Conservation (phyloP, 306 rosid genomes). For the Adenanthera pavonina region DNA sequence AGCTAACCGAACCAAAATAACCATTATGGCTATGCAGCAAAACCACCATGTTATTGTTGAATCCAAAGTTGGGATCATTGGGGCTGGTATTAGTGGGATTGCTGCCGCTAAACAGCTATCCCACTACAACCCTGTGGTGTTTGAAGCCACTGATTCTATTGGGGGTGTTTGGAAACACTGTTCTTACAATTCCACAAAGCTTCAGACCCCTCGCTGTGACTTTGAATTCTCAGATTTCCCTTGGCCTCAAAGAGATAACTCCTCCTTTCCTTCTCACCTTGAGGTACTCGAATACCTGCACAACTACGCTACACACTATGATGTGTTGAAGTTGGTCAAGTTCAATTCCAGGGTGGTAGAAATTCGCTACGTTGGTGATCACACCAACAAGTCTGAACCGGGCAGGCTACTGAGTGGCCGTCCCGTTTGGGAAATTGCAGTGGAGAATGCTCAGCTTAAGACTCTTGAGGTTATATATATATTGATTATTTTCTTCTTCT, state of each 20-base stretch:
- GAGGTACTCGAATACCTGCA: conserved; percentile 61
- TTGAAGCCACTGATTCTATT: conserved; percentile 59
- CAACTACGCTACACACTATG: conserved; percentile 58
- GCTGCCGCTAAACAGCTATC: conserved; percentile 72
- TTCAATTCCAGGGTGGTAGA: conserved; percentile 58
- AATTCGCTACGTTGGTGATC: conserved; percentile 46
- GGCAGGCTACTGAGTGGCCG: conserved; percentile 34
- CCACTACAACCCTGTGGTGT: conserved; percentile 52
- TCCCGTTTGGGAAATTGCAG: conserved; percentile 35
- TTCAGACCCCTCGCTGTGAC: conserved; percentile 67
- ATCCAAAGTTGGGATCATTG: conserved; percentile 62
- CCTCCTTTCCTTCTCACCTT: conserved; percentile 55
- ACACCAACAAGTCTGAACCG: neutral
- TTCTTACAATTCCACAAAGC: conserved; percentile 55
- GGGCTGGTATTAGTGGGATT: conserved; percentile 76
- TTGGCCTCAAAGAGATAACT: conserved; percentile 55
- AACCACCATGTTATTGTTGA: conserved; percentile 20
- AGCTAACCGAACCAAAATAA: neutral
- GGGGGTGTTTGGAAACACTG: conserved; percentile 87
- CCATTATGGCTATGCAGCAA: conserved; percentile 5
- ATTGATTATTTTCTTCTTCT: neutral
- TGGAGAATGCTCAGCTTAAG: conserved; percentile 5
- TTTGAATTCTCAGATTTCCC: conserved; percentile 70
- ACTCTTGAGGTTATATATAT: conserved; percentile 23
- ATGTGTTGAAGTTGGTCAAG: conserved; percentile 51